Base-by-base conservation (phyloP, 1,139 yeast species). In the Lizanozyma gosingica region DNA sequence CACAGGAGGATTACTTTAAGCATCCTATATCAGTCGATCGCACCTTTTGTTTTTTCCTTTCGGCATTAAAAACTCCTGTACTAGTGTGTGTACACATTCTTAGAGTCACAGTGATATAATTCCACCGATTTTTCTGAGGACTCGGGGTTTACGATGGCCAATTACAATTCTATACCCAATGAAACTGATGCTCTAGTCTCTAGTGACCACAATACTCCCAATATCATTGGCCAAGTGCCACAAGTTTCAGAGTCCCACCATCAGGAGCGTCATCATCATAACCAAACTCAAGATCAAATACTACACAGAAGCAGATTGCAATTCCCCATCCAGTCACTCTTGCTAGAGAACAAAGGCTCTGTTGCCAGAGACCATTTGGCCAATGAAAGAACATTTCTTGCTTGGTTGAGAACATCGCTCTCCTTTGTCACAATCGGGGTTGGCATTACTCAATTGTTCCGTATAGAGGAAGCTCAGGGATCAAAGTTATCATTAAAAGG, bases 311-410 rank as follows among this genome's bases (percentile, higher is more conserved):
- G 11, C 6, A 22, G 29, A 22, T 6, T 22, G 9, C 6, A 22
- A 22, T 22, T 22, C 29, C 29, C 29, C 11, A 6, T 22, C 11
- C 6, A 22, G 11, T 22, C 29, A 22, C 29, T 22, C 11, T 6
- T 22, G 11, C 11, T 56, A 15, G 57, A 54, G 39, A 73, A 73
- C 50, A 65, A 60, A 36, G 75, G 74, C 4, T 62, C 77, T 1
- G 73, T 67, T 4, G 79, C 78, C 4, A 59, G 79, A 42, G 78
- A 73, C 48, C 78, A 73, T 49, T 60, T 84, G 59, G 90, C 94
- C 15, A 83, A 83, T 54, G 94, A 84, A 54, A 65, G 94, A 44
- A 84, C 94, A 0, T 78, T 78, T 43, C 62, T 84, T 14, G 92
- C 94, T 1, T 84, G 90, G 83, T 59, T 80, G 34, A 67, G 94